Base-by-base conservation (phyloP, 805 yeast species). In the Pichia manshurica region DNA sequence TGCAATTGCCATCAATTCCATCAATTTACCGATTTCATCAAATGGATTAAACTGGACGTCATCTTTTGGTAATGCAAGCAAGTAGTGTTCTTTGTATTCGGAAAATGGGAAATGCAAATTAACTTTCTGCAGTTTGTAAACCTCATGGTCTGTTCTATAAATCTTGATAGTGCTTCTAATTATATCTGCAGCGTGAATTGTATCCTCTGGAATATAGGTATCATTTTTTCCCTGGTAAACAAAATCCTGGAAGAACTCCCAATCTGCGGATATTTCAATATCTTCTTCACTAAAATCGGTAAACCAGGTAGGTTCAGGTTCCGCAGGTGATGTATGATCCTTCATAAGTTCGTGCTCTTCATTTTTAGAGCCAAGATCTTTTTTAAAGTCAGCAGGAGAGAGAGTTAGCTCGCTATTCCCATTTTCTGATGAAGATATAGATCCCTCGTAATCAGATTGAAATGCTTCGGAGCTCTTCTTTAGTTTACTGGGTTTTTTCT, bases 41-140 rank as follows among this genome's bases (percentile, higher is more conserved):
- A 81, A 66, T 4, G 89, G 87, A 56, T 82, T 81, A 36, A 79
- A 68, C n/a, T 57, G 60, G 49, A 75, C 81, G 46, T 78, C 77
- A 50, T 73, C 72, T 50, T 76, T 78, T 5, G 83, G 78, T 15
- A 66, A 62, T 3, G 75, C 74, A 33, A 81, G 61, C 8, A 71
- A 51, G 51, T 74, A 81, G 36, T 68, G 66, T 54, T 81, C 87
- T 29, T 61, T 61, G 51, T 78, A 74, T 37, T 68, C 65, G 1
- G 81, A 79, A 56, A 59, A 72, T 48, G 70, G 70, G 25, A 65
- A 64, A 5, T 63, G 58, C 13, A 67, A 55, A 3, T 56, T 44
- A 21, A 68, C 56, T 32, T 52, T 58, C n/a, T 59, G 57, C 1
- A 55, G 49, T 37, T 50, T 55, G 28, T 59, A 59, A 17, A 61